A percentile compares a stretch with the other conserved stretches of the same genome.
phyloP scores from a whole-genome alignment of 148 eudicot genomes.

The Oxyria digyna region DNA sequence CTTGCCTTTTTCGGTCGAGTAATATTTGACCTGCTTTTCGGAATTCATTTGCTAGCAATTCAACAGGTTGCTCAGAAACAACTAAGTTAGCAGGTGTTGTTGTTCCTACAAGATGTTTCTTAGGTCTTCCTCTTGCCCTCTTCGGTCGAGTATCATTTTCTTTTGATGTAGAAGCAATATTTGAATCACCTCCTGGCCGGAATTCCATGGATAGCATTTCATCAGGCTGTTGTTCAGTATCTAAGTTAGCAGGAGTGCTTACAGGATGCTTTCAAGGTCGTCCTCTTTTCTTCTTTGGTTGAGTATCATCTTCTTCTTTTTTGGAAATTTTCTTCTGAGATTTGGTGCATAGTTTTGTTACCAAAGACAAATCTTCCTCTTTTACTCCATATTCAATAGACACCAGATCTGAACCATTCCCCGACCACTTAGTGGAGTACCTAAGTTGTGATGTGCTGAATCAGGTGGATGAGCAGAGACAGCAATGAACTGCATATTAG shows the following conservation, averaged over 20 bases:
- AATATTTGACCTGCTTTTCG: too few relatives aligned
- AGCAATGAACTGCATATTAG: slow-evolving; percentile 62
- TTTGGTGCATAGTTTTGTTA: slow-evolving; percentile 18
- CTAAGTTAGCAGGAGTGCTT: slow-evolving; percentile 1
- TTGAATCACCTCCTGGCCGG: slow-evolving; percentile 19
- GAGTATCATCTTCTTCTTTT: slow-evolving; percentile 10
- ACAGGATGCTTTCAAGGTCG: not conserved
- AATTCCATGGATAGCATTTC: slow-evolving; percentile 27
- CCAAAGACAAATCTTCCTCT: slow-evolving; percentile 22
- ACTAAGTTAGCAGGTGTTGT: too few relatives aligned
- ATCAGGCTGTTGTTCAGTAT: slow-evolving; percentile 14
- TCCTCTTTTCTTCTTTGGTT: slow-evolving; percentile 13
- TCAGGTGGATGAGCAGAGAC: slow-evolving; percentile 97
- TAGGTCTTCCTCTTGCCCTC: slow-evolving; percentile 51
- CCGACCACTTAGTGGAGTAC: slow-evolving; percentile 58
- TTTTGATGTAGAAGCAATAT: slow-evolving; percentile 10
- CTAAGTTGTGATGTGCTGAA: slow-evolving; percentile 87
- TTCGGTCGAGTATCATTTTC: slow-evolving; percentile 15
- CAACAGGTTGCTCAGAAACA: too few relatives aligned
- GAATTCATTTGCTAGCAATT: too few relatives aligned
- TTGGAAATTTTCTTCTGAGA: slow-evolving; percentile 13
- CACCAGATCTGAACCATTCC: slow-evolving; percentile 94
- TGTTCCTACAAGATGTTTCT: slow-evolving; percentile 22
- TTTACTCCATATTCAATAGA: slow-evolving; percentile 20
- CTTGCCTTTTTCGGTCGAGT: slow-evolving; percentile 29